These are phyloP conservation scores for Fusarium falciforme DNA, from an alignment of 2,329 filamentous ascomycete species.

Conservation along the genomic window DNA sequence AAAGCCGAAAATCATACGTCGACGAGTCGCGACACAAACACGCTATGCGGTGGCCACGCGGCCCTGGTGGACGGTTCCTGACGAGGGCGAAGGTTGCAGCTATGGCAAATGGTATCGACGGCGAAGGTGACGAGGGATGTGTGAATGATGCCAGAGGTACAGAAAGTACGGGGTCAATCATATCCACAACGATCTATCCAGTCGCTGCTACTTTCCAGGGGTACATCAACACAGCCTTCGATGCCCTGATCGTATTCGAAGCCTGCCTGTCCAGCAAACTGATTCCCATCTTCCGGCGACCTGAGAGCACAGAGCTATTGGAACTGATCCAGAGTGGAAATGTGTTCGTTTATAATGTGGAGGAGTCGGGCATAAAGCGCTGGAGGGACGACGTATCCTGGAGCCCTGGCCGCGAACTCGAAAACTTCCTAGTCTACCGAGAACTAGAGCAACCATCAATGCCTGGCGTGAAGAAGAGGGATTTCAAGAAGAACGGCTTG, in stretches of 20 bases:
- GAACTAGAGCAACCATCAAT: no score
- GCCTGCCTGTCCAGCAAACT: conserved; percentile 73
- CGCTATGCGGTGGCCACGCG: conserved; percentile 92
- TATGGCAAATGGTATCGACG: neutral
- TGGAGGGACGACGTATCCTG: no score
- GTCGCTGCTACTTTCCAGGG: conserved; percentile 67
- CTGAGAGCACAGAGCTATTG: no score
- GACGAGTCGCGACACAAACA: conserved; percentile 98
- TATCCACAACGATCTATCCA: neutral
- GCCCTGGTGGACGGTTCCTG: conserved; percentile 92
- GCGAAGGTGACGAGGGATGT: neutral
- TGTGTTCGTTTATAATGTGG: no score
- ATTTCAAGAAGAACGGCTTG: no score
- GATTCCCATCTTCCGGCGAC: no score
- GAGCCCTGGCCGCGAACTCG: no score
- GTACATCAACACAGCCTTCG: conserved; percentile 74
- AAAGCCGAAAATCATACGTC: conserved; percentile 94
- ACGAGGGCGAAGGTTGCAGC: conserved; percentile 58
- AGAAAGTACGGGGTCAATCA: neutral
- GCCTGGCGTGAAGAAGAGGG: no score
- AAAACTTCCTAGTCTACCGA: no score
- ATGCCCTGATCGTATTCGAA: conserved; percentile 87
- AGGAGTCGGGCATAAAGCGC: no score
- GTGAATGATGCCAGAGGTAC: neutral
- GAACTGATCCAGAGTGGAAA: no score